Conservation (phyloP, 1,284 basidiomycete species). For the Somion occarium region DNA sequence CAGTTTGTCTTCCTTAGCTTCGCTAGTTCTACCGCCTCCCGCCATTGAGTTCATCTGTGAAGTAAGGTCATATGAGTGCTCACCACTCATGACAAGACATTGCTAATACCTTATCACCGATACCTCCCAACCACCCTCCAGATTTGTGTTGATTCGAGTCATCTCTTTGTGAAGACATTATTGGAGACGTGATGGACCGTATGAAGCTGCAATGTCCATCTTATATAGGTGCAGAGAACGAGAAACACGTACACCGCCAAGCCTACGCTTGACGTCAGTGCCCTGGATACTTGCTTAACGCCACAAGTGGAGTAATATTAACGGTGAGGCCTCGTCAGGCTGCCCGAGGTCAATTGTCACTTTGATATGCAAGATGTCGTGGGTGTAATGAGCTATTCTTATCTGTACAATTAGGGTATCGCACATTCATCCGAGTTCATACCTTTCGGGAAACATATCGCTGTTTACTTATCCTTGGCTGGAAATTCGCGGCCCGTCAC, state of each 20-base stretch:
- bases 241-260: too few species aligned
- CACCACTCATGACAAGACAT: background rate
- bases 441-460: background rate
- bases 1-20: conserved; percentile 26
- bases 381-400: background rate
- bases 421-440: background rate
- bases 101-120: background rate
- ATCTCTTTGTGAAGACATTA: background rate
- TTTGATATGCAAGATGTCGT: too few species aligned
- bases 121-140: background rate
- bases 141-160: background rate
- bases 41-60: conserved; percentile 18
- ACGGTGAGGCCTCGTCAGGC: too few species aligned
- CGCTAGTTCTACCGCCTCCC: conserved; percentile 28
- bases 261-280: too few species aligned
- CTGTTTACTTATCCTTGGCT: conserved; percentile 21
- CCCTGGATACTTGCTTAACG: too few species aligned
- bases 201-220: too few species aligned
- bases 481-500: conserved; percentile 28
- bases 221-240: too few species aligned
- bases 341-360: too few species aligned
- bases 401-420: background rate
- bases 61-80: background rate
- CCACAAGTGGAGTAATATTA: too few species aligned
- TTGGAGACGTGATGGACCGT: background rate